phyloP scores from a whole-genome alignment of 345 rosid species.

The Hibiscus trionum region DNA sequence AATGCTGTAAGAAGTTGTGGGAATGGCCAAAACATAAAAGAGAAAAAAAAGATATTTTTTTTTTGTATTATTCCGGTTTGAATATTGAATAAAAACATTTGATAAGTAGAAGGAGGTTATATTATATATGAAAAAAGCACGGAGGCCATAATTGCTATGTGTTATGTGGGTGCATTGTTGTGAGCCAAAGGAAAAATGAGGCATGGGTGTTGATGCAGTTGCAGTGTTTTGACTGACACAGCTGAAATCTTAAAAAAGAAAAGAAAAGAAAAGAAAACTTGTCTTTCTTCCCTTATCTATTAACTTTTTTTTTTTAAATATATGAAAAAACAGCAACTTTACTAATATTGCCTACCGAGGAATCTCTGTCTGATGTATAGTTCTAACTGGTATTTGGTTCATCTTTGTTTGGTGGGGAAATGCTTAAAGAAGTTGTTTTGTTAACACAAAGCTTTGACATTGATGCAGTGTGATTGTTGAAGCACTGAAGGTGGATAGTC shows the following conservation, averaged over 20 bases:
- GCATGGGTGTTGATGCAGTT: not conserved
- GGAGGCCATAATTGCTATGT: not conserved
- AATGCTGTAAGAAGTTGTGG: not conserved
- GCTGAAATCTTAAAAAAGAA: not conserved
- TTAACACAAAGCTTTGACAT: conserved; percentile 7
- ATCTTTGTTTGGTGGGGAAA: not conserved
- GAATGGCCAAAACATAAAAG: not conserved
- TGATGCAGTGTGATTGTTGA: conserved; percentile 87
- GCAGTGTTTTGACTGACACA: not conserved
- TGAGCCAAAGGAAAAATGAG: not conserved
- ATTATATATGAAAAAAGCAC: not conserved
- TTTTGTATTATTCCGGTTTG: not conserved
- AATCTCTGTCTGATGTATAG: not conserved
- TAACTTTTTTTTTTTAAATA: not conserved
- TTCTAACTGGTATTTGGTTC: not conserved
- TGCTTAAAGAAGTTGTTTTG: conserved; percentile 7
- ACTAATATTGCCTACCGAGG: not conserved
- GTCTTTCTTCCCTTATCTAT: not conserved
- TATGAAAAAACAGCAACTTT: not conserved
- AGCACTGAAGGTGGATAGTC: conserved; percentile 93
- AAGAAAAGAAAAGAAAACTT: not conserved
- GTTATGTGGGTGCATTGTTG: not conserved
- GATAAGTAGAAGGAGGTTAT: not conserved
- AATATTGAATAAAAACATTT: not conserved
- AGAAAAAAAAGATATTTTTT: not conserved